Percentiles rank a stretch among this genome's conserved stretches.
These are phyloP conservation scores for Claviceps purpurea DNA, from an alignment of 2,329 filamentous ascomycete species.

Conservation along the genomic window DNA sequence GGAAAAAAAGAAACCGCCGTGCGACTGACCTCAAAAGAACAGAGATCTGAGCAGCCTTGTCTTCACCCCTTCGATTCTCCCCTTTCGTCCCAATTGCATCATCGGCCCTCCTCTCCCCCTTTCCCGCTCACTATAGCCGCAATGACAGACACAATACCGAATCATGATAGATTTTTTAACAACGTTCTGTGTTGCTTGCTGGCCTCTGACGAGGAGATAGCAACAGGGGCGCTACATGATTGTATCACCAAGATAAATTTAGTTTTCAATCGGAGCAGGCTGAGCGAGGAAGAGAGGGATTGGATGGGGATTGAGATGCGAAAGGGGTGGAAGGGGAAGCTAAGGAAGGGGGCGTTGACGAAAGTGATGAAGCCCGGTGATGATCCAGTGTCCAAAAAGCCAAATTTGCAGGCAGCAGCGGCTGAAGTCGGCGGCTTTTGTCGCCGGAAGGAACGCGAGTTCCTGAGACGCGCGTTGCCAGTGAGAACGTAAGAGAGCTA, in stretches of 20 bases:
- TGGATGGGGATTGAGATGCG: background rate
- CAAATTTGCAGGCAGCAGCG: conserved; percentile 42
- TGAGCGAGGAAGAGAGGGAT: conserved; percentile 9
- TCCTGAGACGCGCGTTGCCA: conserved; percentile 26
- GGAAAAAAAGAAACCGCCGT: background rate
- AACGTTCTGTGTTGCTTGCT: background rate
- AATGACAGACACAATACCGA: conserved; percentile 19
- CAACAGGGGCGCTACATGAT: background rate
- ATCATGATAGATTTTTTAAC: background rate
- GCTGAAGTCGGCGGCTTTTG: conserved; percentile 6
- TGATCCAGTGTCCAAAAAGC: conserved; percentile 42
- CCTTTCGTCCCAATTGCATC: background rate
- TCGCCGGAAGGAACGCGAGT: conserved; percentile 2
- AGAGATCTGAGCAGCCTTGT: conserved; percentile 33
- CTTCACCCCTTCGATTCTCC: background rate
- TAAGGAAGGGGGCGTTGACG: background rate
- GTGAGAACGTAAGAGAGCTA: conserved; percentile 44
- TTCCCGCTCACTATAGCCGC: conserved; percentile 16
- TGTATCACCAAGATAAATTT: conserved; percentile 14
- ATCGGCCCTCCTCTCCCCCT: background rate
- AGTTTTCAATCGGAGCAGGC: conserved; percentile 43
- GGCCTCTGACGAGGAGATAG: background rate
- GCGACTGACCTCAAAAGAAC: conserved; percentile 25
- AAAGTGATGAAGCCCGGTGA: conserved; percentile 26
- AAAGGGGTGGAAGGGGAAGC: background rate